These are phyloP conservation scores for Straminergon stramineum DNA, from an alignment of 225 moss, liverwort and hornwort species.

Conservation along the genomic window DNA sequence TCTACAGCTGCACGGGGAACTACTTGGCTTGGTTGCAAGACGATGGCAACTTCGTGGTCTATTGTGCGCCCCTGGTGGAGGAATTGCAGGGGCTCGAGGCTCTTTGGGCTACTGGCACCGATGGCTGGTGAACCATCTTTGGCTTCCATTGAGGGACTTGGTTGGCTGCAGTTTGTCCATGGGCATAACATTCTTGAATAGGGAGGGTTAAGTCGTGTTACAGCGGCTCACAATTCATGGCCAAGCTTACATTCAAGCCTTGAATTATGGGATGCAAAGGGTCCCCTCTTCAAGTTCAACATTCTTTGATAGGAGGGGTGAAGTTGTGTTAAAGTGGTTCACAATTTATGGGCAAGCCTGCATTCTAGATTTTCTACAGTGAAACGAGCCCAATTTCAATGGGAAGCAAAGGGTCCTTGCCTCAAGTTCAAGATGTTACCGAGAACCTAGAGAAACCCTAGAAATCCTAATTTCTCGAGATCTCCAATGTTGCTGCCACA, in stretches of 20 bases:
- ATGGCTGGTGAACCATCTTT: conserved; percentile 14
- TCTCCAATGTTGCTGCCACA: background rate
- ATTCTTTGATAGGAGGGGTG: background rate
- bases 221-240: background rate
- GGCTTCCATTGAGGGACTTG: background rate
- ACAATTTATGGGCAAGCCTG: background rate
- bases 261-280: background rate
- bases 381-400: background rate
- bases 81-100: background rate
- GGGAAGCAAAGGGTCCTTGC: too few species aligned
- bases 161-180: background rate
- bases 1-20: conserved; percentile 16
- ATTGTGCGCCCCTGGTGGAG: background rate
- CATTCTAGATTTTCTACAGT: background rate
- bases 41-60: conserved; percentile 16
- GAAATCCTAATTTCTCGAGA: background rate
- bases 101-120: conserved; percentile 26
- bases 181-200: background rate
- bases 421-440: background rate
- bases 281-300: background rate
- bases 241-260: background rate
- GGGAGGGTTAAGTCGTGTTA: too few species aligned
- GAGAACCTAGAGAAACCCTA: background rate
- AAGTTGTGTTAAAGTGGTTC: background rate
- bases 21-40: conserved; percentile 17